phyloP scores from a whole-genome alignment of 352 stramenopile species.

The Pythium sukuiense region DNA sequence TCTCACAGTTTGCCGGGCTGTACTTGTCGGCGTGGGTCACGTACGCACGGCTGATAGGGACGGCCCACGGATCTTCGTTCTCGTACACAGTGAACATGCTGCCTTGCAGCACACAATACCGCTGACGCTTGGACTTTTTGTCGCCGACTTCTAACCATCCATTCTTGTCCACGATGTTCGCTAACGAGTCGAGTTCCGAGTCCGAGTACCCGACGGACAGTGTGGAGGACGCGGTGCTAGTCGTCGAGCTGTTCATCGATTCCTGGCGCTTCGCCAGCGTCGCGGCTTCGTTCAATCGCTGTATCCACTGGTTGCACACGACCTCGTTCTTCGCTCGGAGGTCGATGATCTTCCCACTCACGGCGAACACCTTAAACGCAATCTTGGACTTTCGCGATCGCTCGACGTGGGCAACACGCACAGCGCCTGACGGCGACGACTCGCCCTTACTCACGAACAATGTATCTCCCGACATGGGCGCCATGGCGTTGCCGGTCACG shows the following conservation, averaged over 20 bases:
- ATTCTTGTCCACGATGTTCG: conserved; percentile 79
- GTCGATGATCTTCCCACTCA: conserved; percentile 85
- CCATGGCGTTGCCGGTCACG: conserved; percentile 55
- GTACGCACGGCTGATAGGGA: conserved; percentile 75
- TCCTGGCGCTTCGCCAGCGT: conserved; percentile 74
- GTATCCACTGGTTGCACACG: conserved; percentile 71
- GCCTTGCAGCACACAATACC: conserved; percentile 78
- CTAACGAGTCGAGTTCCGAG: conserved; percentile 65
- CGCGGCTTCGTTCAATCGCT: conserved; percentile 68
- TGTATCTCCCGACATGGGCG: conserved; percentile 58
- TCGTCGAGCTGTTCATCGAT: conserved; percentile 70
- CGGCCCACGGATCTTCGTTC: conserved; percentile 77
- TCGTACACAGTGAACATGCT: conserved; percentile 86
- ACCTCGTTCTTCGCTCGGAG: conserved; percentile 77
- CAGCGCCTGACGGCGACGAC: conserved; percentile 59
- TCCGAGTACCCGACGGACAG: conserved; percentile 66
- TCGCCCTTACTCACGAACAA: conserved; percentile 76
- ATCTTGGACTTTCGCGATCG: conserved; percentile 73
- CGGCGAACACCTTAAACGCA: conserved; percentile 81
- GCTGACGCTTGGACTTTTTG: conserved; percentile 70
- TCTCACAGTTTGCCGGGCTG: conserved; percentile 53
- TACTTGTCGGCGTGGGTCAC: conserved; percentile 70
- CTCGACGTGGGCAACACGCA: conserved; percentile 80
- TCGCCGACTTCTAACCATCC: conserved; percentile 78
- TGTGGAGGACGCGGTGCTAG: conserved; percentile 67